Percentiles rank a stretch among this genome's conserved stretches.
These are phyloP conservation scores for Pseudofabraea citricarpa DNA, from an alignment of 2,329 filamentous ascomycete genomes.

Conservation along the genomic window DNA sequence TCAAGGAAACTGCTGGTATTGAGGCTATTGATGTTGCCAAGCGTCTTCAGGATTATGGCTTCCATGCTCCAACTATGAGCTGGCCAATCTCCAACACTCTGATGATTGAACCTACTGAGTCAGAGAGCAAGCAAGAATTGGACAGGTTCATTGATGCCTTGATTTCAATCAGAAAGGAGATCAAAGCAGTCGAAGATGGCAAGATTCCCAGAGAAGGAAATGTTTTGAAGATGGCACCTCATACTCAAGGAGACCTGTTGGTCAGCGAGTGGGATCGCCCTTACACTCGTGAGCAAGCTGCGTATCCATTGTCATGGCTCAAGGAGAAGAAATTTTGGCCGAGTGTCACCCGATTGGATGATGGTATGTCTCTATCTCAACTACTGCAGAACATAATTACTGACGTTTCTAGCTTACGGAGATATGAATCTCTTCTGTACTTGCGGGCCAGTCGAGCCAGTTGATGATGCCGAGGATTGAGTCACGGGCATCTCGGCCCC, in stretches of 20 bases:
- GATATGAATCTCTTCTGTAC: conserved; percentile 94
- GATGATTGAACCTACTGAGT: conserved; percentile 97
- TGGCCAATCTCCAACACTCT: conserved; percentile 94
- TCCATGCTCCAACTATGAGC: conserved; percentile 96
- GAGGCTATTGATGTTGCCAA: conserved; percentile 96
- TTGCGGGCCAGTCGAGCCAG: conserved; percentile 71
- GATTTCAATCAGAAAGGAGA: conserved; percentile 81
- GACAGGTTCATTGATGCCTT: conserved; percentile 91
- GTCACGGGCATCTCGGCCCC: conserved; percentile 20
- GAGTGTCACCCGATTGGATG: conserved; percentile 77
- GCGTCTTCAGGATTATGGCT: conserved; percentile 93
- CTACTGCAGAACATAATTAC: too few species aligned
- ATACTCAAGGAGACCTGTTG: conserved; percentile 78
- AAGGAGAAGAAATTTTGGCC: conserved; percentile 99
- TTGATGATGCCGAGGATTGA: conserved; percentile 18
- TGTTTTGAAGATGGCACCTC: conserved; percentile 84
- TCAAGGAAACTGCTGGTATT: conserved; percentile 76
- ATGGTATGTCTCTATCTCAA: conserved; percentile 76
- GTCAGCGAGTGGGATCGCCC: conserved; percentile 73
- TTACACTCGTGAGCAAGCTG: conserved; percentile 77
- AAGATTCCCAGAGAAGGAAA: conserved; percentile 70
- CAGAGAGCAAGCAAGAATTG: conserved; percentile 85
- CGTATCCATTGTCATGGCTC: conserved; percentile 78
- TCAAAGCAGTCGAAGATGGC: conserved; percentile 77
- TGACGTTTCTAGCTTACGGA: conserved; percentile 79